These are phyloP conservation scores for Gnomoniopsis smithogilvyi DNA, from an alignment of 2,329 filamentous ascomycete genomes.

Conservation along the genomic window DNA sequence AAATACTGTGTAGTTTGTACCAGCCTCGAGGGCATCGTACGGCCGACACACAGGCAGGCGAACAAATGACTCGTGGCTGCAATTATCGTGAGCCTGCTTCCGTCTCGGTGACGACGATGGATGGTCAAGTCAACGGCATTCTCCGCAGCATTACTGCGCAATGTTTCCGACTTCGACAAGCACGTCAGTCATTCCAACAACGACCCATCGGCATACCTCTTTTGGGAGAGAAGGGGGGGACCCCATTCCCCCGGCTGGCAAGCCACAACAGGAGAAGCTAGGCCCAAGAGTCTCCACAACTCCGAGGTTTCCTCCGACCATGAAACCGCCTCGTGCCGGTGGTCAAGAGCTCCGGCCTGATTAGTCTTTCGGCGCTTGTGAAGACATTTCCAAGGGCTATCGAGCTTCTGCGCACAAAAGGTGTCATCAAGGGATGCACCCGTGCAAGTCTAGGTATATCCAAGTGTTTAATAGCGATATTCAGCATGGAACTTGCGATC, in stretches of 20 bases:
- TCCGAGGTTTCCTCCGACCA: not conserved
- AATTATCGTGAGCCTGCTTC: not conserved
- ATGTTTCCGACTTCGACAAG: not conserved
- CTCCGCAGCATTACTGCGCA: too few species aligned
- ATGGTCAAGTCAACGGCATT: not conserved
- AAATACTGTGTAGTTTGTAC: not conserved
- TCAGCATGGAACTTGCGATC: too few species aligned
- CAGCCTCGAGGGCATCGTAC: not conserved
- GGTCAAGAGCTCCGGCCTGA: not conserved
- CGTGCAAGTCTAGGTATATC: not conserved
- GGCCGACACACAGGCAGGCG: not conserved
- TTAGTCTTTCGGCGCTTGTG: not conserved
- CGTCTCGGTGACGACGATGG: not conserved
- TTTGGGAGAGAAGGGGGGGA: too few species aligned
- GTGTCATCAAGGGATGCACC: not conserved
- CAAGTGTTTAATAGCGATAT: not conserved
- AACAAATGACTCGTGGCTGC: not conserved
- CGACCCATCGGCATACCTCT: not conserved
- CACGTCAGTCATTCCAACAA: not conserved
- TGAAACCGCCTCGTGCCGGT: not conserved
- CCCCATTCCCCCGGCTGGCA: too few species aligned
- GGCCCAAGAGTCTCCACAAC: not conserved
- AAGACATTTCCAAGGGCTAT: not conserved
- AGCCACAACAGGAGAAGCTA: not conserved
- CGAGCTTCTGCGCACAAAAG: too few species aligned